These are phyloP conservation scores for Suhomyces prunicola DNA, from an alignment of 805 yeast genomes.

Conservation along the genomic window DNA sequence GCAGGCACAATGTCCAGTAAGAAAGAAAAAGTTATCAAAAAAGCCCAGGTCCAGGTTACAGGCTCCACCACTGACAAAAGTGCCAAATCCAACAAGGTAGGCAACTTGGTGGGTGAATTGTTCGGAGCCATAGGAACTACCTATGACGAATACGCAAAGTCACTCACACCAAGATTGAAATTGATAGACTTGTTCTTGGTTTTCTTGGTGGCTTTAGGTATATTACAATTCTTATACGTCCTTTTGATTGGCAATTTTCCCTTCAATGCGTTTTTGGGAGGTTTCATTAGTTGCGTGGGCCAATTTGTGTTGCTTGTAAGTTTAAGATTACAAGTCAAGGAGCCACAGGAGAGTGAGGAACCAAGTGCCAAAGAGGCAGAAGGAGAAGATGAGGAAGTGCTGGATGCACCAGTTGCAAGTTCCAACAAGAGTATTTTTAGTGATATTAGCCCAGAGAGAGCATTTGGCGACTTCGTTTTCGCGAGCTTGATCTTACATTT, in stretches of 20 bases:
- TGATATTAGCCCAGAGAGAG: slow-evolving; percentile 43
- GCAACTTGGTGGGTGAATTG: slow-evolving; percentile 22
- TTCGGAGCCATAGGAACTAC: slow-evolving; percentile 31
- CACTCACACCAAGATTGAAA: slow-evolving; percentile 48
- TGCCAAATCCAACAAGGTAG: slow-evolving; percentile 1
- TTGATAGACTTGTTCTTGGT: slow-evolving; percentile 75
- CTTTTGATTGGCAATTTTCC: slow-evolving; percentile 85
- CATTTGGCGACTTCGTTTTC: slow-evolving; percentile 84
- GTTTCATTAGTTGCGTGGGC: slow-evolving; percentile 88
- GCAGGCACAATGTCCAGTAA: slow-evolving; percentile 11
- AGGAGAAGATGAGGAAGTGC: background rate
- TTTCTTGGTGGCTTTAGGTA: slow-evolving; percentile 72
- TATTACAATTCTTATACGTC: slow-evolving; percentile 75
- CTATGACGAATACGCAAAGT: slow-evolving; percentile 28
- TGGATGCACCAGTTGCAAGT: slow-evolving; percentile 8
- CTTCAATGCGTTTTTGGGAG: slow-evolving; percentile 93
- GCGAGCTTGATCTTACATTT: slow-evolving; percentile 90
- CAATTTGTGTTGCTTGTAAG: slow-evolving; percentile 89
- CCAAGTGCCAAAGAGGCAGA: background rate
- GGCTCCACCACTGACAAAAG: slow-evolving; percentile 3
- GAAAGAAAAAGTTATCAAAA: slow-evolving; percentile 26
- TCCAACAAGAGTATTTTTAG: slow-evolving; percentile 9
- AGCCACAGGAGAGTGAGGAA: background rate
- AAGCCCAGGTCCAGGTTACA: slow-evolving; percentile 17
- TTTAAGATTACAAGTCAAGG: slow-evolving; percentile 63